Base-by-base conservation (phyloP, 305 asterid species). In the Fraxinus sp. region DNA sequence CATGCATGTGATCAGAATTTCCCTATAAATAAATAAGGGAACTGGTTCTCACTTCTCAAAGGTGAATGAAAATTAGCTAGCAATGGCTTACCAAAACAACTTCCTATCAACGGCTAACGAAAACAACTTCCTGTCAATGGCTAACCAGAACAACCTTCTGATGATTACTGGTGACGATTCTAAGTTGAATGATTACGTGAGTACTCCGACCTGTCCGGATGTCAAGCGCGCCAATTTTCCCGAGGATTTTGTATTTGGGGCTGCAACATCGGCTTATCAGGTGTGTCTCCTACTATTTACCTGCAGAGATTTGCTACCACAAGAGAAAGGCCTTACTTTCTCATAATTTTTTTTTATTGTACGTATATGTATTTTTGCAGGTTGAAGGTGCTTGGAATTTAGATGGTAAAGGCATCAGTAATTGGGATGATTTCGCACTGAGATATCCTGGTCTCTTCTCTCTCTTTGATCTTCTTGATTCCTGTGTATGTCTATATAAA, bases 231-330 rank as follows among this genome's bases (percentile, higher is more conserved):
- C 16, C 33, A 83, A 88, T 66, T 88, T 88, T 72, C 87, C 90
- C 3, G 20, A 74, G 1, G 86, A 79, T 77, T 88, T 88, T 59
- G 37, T 86, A 6, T 88, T 88, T 36, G 90, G 90, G 70, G 79
- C 84, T 9, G 87, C 86, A 74, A 80, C 90, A 1, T 85, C 88
- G 59, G 78, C 90, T 66, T 88, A 83, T 74, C 90, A 88, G 90
- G 90, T 83, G 59, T 59, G 64, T 57, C 3, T 11, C 57, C 3
- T 6, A 1, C 6, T 9, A 18, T 13, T 41, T 7, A 5, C 72
- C 8, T 3, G 59, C 59, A 49, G 59, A 49, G 59, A 49, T 49
- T 49, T 44, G 55, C 52, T 41, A 41, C 52, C 10, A 41, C 16
- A 46, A 46, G 57, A 46, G 57, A 46, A 46, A 13, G n/a, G 6